Conservation (phyloP, 169 alveolate species). For the Babesia bigemina region DNA sequence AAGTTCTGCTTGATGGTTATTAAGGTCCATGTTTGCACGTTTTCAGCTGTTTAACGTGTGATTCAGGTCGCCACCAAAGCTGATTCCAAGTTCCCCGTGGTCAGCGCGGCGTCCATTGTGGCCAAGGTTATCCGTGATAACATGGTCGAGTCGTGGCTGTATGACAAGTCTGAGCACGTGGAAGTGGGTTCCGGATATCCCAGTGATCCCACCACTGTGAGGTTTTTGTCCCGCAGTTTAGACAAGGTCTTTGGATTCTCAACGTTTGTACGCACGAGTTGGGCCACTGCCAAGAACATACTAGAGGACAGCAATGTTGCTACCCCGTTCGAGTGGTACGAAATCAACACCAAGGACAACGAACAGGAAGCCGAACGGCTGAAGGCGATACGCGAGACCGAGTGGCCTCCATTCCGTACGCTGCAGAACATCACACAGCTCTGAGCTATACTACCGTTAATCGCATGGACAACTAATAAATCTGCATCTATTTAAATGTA, state of each 20-base stretch:
- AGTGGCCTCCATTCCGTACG: slow-evolving; percentile 30
- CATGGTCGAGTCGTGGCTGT: slow-evolving; percentile 71
- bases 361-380: neutral
- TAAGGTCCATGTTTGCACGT: neutral
- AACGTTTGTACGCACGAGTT: slow-evolving; percentile 83
- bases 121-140: slow-evolving; percentile 96
- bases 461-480: too few relatives aligned
- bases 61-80: slow-evolving; percentile 89
- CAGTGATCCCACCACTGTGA: slow-evolving; percentile 90
- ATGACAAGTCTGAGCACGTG: slow-evolving; percentile 35
- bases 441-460: slow-evolving; percentile 3
- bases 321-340: slow-evolving; percentile 79
- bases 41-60: neutral
- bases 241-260: slow-evolving; percentile 95
- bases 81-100: slow-evolving; percentile 92
- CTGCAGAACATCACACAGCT: slow-evolving; percentile 4
- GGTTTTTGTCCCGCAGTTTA: slow-evolving; percentile 85
- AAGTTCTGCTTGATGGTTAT: neutral
- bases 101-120: slow-evolving; percentile 96
- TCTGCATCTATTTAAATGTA: too few relatives aligned
- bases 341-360: slow-evolving; percentile 54
- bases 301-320: slow-evolving; percentile 74
- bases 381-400: neutral
- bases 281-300: slow-evolving; percentile 85
- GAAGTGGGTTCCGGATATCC: slow-evolving; percentile 82